A percentile compares a stretch with the other conserved stretches of the same genome.
Conservation (phyloP, 495 filamentous ascomycete species). For the Trypethelium eluteriae region DNA sequence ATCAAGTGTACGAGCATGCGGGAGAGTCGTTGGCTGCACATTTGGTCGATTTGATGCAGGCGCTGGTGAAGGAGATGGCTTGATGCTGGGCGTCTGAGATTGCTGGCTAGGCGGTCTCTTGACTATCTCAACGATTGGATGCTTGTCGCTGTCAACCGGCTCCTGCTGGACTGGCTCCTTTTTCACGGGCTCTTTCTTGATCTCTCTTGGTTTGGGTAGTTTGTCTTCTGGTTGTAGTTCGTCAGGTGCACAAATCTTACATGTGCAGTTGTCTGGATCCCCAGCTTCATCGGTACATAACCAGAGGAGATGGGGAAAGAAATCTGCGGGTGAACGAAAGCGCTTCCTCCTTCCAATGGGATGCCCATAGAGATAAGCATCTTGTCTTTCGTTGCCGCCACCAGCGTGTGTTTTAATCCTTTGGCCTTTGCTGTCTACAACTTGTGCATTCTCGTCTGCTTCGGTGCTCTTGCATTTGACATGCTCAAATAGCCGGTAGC, state of each 20-base stretch:
- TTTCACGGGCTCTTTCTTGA: constrained; percentile 24
- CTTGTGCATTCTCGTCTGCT: constrained; percentile 30
- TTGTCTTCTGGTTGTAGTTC: constrained; percentile 33
- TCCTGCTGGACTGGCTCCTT: constrained; percentile 25
- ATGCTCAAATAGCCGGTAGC: constrained; percentile 53
- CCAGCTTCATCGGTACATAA: constrained; percentile 45
- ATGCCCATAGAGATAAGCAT: constrained; percentile 57
- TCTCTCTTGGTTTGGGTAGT: constrained; percentile 23
- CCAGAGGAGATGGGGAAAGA: constrained; percentile 57
- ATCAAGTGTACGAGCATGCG: constrained; percentile 36
- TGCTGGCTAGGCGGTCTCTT: constrained; percentile 8
- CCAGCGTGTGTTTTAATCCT: constrained; percentile 35
- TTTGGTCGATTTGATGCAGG: constrained; percentile 15
- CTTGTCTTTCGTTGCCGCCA: constrained; percentile 42
- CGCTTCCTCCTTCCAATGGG: constrained; percentile 51
- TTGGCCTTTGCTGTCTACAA: constrained; percentile 13
- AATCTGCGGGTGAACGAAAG: constrained; percentile 52
- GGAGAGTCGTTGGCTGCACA: constrained; percentile 32
- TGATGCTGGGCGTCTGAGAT: background rate
- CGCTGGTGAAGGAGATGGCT: constrained; percentile 9
- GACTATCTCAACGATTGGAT: constrained; percentile 21
- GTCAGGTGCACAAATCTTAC: constrained; percentile 46
- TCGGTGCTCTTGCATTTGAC: constrained; percentile 39
- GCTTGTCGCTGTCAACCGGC: constrained; percentile 16
- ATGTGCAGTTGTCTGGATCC: constrained; percentile 51